Evolutionary conservation across 108 stramenopile genomes (phyloP).

Genomic region (Cyclotella distinguenda): DNA sequence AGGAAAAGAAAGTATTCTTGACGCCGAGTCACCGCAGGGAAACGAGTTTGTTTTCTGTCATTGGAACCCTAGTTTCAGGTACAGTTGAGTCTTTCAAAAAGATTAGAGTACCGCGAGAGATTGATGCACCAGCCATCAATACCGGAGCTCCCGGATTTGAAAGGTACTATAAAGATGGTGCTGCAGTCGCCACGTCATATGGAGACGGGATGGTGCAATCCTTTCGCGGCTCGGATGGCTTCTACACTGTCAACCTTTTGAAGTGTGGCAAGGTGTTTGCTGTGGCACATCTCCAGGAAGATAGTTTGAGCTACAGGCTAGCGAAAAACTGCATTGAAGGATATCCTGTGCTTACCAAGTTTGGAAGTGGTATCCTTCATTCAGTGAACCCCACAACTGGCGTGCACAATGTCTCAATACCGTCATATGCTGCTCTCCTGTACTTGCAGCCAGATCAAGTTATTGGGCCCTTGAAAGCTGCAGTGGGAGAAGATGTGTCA

Average conservation of each 20-base stretch:
- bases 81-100: slow-evolving; percentile 49
- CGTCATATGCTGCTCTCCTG: slow-evolving; percentile 67
- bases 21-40: slow-evolving; percentile 40
- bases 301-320: slow-evolving; percentile 69
- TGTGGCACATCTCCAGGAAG: slow-evolving; percentile 59
- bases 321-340: slow-evolving; percentile 87
- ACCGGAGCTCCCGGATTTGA: slow-evolving; percentile 43
- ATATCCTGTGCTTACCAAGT: slow-evolving; percentile 75
- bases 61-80: slow-evolving; percentile 65
- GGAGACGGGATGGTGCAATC: slow-evolving; percentile 65
- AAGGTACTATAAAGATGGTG: slow-evolving; percentile 79
- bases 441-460: slow-evolving; percentile 86
- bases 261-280: slow-evolving; percentile 52
- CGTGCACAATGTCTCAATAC: slow-evolving; percentile 86
- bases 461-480: slow-evolving; percentile 78
- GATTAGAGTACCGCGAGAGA: slow-evolving; percentile 43
- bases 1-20: slow-evolving; percentile 37
- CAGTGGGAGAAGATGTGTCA: slow-evolving; percentile 82
- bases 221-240: slow-evolving; percentile 77
- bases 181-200: slow-evolving; percentile 79
- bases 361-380: slow-evolving; percentile 80
- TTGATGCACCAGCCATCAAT: slow-evolving; percentile 38
- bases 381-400: slow-evolving; percentile 87
- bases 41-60: slow-evolving; percentile 58
- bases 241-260: slow-evolving; percentile 71